These are phyloP conservation scores for Lumnitzera littorea DNA, from an alignment of 345 rosid genomes.

Conservation along the genomic window DNA sequence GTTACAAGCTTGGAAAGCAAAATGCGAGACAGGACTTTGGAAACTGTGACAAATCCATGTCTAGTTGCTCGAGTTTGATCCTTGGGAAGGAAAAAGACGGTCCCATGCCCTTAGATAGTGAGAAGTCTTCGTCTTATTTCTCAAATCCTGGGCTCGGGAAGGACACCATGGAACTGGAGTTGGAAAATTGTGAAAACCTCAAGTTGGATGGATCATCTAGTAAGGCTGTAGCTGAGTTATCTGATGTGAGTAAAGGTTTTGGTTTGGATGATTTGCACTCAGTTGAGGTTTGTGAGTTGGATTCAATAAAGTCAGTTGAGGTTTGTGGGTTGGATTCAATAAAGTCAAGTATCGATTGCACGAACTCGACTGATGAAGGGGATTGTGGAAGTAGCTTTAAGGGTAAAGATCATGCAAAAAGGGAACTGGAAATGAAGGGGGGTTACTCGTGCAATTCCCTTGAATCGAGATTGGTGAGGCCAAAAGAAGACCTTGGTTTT, in stretches of 20 bases:
- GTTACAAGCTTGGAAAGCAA: no score
- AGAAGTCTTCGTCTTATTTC: background rate
- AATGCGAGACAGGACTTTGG: no score
- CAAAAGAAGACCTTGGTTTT: conserved; percentile 3
- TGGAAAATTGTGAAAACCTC: no score
- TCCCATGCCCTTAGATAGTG: background rate
- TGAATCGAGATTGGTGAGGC: conserved; percentile 1
- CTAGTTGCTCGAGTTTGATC: background rate
- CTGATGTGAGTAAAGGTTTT: conserved; percentile 2
- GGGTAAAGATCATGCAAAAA: conserved; percentile 9
- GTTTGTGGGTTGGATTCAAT: conserved; percentile 58
- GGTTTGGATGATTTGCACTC: conserved; percentile 1
- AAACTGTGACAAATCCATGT: no score
- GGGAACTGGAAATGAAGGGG: conserved; percentile 20
- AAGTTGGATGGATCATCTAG: background rate
- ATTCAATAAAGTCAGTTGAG: conserved; percentile 44
- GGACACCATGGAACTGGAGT: background rate
- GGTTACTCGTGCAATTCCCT: conserved; percentile 10
- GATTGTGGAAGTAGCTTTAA: background rate
- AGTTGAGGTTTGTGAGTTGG: conserved; percentile 43
- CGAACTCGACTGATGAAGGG: conserved; percentile 4
- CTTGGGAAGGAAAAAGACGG: conserved; percentile 7
- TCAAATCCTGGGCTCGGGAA: background rate
- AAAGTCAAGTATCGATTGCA: conserved; percentile 53
- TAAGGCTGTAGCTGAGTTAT: background rate